These are phyloP conservation scores for Sclerotinia glacialis DNA, from an alignment of 2,329 filamentous ascomycete species.

Conservation along the genomic window DNA sequence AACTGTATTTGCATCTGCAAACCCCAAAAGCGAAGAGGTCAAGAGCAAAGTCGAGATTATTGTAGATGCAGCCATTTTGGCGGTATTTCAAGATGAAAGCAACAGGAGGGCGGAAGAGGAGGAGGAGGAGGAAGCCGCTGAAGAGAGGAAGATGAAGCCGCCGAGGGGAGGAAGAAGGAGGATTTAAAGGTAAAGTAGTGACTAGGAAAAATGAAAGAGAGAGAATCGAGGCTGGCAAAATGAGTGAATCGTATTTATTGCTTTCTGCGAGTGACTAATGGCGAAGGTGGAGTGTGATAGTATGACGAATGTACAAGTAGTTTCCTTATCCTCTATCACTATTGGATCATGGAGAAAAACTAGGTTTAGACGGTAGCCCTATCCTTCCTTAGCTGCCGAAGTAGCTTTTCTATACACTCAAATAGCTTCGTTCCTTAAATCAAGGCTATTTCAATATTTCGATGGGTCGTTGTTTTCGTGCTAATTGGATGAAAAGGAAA, in stretches of 20 bases:
- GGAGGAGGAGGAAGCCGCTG: not conserved
- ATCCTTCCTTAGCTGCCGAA: not conserved
- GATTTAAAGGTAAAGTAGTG: not conserved
- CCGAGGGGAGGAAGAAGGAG: not conserved
- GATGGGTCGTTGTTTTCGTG: not conserved
- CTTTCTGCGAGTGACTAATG: not conserved
- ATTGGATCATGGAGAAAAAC: slow-evolving; percentile 1
- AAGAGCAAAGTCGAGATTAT: slow-evolving; percentile 6
- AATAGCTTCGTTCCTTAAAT: not conserved
- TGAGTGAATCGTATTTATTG: slow-evolving; percentile 6
- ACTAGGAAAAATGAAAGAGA: not conserved
- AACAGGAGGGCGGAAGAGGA: not conserved
- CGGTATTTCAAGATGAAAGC: not conserved
- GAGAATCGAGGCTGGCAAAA: not conserved
- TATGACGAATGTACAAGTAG: not conserved
- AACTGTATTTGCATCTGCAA: slow-evolving; percentile 19
- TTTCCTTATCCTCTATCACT: not conserved
- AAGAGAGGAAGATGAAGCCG: not conserved
- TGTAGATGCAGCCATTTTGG: slow-evolving; percentile 15
- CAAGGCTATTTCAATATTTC: not conserved
- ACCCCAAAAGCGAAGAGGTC: slow-evolving; percentile 18
- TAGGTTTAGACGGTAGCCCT: not conserved
- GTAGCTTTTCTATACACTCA: not conserved
- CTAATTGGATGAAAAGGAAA: not conserved
- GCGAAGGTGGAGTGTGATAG: not conserved